phyloP scores from a whole-genome alignment of 2,329 filamentous ascomycete genomes.

The Ramularia endophylla region DNA sequence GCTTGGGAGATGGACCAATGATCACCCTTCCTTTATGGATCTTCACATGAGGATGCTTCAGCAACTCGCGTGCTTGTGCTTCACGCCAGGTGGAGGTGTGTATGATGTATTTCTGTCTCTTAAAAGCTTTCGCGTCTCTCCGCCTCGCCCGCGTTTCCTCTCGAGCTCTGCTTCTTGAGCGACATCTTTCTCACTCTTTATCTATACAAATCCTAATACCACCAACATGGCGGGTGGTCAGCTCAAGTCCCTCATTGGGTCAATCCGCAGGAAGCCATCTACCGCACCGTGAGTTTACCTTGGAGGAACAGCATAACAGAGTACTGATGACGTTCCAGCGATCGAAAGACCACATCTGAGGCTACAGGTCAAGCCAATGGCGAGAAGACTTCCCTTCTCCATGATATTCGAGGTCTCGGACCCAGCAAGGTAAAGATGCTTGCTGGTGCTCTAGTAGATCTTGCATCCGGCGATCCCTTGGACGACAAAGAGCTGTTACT shows the following conservation, averaged over 20 bases:
- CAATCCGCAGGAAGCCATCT: slow-evolving; percentile 43
- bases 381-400: slow-evolving; percentile 37
- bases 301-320: no score
- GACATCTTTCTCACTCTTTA: no score
- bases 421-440: slow-evolving; percentile 37
- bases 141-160: no score
- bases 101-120: no score
- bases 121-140: no score
- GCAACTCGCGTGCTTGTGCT: no score
- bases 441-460: slow-evolving; percentile 35
- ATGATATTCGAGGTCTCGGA: slow-evolving; percentile 37
- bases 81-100: no score
- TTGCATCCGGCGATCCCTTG: slow-evolving; percentile 42
- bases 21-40: no score
- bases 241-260: slow-evolving; percentile 39
- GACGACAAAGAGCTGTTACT: slow-evolving; percentile 44
- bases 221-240: slow-evolving; percentile 26
- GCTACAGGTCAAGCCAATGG: slow-evolving; percentile 24
- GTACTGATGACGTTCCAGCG: slow-evolving; percentile 22
- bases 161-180: no score
- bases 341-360: slow-evolving; percentile 40
- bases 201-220: no score
- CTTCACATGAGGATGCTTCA: no score
- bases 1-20: no score
- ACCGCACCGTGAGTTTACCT: slow-evolving; percentile 35